Evolutionary conservation across 2,329 filamentous ascomycete species (phyloP).

Genomic region (Venturiaceae sp.): DNA sequence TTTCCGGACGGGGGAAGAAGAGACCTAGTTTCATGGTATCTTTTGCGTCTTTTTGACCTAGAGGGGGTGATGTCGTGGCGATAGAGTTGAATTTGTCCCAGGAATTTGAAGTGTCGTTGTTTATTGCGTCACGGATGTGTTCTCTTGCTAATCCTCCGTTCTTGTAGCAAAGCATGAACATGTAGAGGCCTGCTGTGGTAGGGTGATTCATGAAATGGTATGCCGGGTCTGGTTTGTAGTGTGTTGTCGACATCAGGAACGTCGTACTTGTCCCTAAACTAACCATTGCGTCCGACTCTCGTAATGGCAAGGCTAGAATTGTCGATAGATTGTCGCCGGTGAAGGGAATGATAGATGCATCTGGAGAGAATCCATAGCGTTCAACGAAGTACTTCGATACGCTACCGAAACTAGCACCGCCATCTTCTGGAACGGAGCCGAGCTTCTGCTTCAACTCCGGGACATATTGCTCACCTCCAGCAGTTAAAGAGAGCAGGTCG

Average conservation of each 20-base stretch:
- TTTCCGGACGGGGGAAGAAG: constrained; percentile 94
- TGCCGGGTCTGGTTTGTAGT: constrained; percentile 77
- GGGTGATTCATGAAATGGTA: constrained; percentile 99
- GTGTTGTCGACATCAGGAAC: constrained; percentile 93
- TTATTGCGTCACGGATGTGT: constrained; percentile 73
- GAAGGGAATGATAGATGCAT: constrained; percentile 73
- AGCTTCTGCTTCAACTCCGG: constrained; percentile 66
- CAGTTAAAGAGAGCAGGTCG: constrained; percentile 63
- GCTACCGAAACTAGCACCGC: constrained; percentile 65
- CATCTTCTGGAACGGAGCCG: constrained; percentile 69
- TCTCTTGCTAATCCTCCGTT: constrained; percentile 93
- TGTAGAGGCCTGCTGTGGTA: constrained; percentile 80
- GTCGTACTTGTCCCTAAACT: constrained; percentile 92
- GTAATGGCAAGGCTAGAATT: constrained; percentile 80
- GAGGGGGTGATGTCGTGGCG: constrained; percentile 56
- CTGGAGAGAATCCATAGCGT: constrained; percentile 65
- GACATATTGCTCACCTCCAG: constrained; percentile 50
- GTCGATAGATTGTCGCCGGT: constrained; percentile 96
- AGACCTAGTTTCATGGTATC: constrained; percentile 74
- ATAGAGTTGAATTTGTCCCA: constrained; percentile 77
- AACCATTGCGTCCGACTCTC: constrained; percentile 85
- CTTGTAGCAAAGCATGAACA: constrained; percentile 99
- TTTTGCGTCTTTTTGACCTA: constrained; percentile 47
- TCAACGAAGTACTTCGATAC: constrained; percentile 71
- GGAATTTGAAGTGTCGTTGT: constrained; percentile 28